These are phyloP conservation scores for Penicillium sp. DNA, from an alignment of 2,329 filamentous ascomycete genomes.

Conservation along the genomic window DNA sequence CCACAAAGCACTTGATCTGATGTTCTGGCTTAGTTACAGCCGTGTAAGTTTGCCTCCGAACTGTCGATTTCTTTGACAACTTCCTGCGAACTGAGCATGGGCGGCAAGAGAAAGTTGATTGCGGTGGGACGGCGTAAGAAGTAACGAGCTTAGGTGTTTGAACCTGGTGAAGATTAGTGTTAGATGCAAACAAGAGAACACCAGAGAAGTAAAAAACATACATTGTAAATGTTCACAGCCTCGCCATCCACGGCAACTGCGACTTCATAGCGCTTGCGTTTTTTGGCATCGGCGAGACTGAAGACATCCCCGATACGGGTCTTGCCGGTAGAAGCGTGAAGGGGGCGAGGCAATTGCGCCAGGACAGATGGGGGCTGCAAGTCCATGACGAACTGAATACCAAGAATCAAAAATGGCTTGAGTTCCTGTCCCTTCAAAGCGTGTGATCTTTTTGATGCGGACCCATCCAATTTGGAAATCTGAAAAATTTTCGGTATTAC, in stretches of 20 bases:
- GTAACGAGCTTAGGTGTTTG: conserved; percentile 53
- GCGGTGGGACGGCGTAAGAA: conserved; percentile 54
- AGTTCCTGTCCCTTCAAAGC: conserved; percentile 12
- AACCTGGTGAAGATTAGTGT: conserved; percentile 37
- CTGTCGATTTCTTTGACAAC: conserved; percentile 33
- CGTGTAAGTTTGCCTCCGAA: conserved; percentile 51
- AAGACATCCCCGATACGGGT: conserved; percentile 42
- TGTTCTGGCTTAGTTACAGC: conserved; percentile 42
- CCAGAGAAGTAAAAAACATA: conserved; percentile 25
- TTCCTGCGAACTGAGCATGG: conserved; percentile 53
- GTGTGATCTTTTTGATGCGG: conserved; percentile 16
- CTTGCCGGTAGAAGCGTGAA: conserved; percentile 35
- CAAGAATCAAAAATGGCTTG: conserved; percentile 4
- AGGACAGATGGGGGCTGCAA: conserved; percentile 38
- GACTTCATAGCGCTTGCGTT: conserved; percentile 55
- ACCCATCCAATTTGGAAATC: conserved; percentile 19
- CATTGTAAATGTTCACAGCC: conserved; percentile 55
- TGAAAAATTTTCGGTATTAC: conserved; percentile 34
- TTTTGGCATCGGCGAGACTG: conserved; percentile 48
- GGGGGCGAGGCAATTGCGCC: conserved; percentile 40
- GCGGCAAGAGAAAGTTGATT: conserved; percentile 49
- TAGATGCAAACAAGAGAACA: neutral
- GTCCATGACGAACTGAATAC: conserved; percentile 31
- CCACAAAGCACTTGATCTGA: conserved; percentile 48
- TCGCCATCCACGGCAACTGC: conserved; percentile 54